These are phyloP conservation scores for Botrytis fabae DNA, from an alignment of 2,329 filamentous ascomycete species.

Conservation along the genomic window DNA sequence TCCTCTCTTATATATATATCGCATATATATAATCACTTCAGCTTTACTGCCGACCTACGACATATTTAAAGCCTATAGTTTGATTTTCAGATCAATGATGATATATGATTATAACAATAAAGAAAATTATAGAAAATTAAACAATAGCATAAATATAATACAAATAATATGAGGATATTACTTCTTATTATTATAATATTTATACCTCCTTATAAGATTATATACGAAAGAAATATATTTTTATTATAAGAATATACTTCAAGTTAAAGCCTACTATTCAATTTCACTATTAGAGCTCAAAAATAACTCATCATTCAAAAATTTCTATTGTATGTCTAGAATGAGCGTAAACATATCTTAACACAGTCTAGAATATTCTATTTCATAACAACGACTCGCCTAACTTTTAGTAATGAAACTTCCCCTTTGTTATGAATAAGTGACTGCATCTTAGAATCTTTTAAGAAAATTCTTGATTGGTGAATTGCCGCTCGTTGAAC, in stretches of 20 bases:
- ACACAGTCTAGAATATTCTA: neutral
- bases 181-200: neutral
- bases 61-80: no score
- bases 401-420: neutral
- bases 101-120: no score
- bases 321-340: neutral
- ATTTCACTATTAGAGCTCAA: neutral
- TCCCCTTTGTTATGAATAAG: no score
- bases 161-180: no score
- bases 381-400: no score
- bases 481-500: neutral
- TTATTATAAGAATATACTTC: neutral
- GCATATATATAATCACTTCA: no score
- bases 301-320: neutral
- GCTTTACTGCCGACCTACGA: no score
- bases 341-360: fast-evolving
- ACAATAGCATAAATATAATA: no score
- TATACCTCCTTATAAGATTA: no score
- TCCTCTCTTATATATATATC: no score
- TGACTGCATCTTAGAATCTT: fast-evolving
- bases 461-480: neutral
- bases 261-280: neutral
- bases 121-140: no score
- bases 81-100: no score
- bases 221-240: neutral